A percentile compares a stretch with the other conserved stretches of the same genome.
Conservation (phyloP, 495 filamentous ascomycete genomes). For the Chlorociboria aeruginascens region DNA sequence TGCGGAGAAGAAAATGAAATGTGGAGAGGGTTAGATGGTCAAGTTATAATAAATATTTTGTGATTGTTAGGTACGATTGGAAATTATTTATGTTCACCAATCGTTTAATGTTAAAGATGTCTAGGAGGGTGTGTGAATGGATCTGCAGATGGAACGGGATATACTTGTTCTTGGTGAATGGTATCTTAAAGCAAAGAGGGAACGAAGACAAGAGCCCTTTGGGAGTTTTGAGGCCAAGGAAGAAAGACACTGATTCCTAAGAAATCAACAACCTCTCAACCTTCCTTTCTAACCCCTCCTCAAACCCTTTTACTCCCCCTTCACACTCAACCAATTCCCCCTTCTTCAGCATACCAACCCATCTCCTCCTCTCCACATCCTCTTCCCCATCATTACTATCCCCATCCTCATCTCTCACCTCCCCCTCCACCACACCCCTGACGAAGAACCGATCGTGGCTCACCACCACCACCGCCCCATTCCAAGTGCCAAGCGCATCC, state of each 20-base stretch:
- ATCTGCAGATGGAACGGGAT: too few species aligned
- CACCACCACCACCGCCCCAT: conserved; percentile 60
- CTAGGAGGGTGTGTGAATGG: too few species aligned
- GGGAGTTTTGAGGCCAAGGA: too few species aligned
- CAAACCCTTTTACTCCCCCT: conserved; percentile 51
- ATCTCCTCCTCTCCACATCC: conserved; percentile 32
- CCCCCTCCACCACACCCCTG: conserved; percentile 54
- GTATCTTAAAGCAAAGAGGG: too few species aligned
- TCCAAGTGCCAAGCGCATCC: conserved; percentile 49
- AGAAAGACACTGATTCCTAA: not conserved
- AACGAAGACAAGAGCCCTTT: too few species aligned
- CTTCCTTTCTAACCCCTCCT: conserved; percentile 49
- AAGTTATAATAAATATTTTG: too few species aligned
- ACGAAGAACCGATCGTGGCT: conserved; percentile 72
- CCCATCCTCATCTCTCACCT: conserved; percentile 34
- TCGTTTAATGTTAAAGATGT: too few species aligned
- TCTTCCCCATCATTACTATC: conserved; percentile 22
- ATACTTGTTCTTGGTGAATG: too few species aligned
- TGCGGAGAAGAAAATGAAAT: too few species aligned
- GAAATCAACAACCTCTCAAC: conserved; percentile 29
- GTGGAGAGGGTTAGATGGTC: too few species aligned
- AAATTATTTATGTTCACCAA: too few species aligned
- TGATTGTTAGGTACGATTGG: too few species aligned
- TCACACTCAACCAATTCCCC: conserved; percentile 44
- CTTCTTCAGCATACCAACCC: conserved; percentile 46